These are phyloP conservation scores for Harringtonia lauricola DNA, from an alignment of 2,329 filamentous ascomycete genomes.

Conservation along the genomic window DNA sequence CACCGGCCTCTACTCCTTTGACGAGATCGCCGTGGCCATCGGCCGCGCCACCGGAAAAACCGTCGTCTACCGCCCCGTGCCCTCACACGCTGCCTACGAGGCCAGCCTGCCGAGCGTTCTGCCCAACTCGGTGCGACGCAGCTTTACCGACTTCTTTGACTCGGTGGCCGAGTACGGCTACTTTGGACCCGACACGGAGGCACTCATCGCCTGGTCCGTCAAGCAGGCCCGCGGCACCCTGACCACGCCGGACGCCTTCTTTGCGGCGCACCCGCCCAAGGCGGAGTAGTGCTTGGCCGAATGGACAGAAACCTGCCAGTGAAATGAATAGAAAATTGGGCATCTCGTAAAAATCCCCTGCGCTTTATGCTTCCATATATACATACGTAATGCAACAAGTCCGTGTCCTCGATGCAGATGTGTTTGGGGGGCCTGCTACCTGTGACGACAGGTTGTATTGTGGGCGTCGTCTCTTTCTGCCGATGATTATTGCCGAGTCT, in stretches of 20 bases:
- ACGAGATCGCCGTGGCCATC: conserved; percentile 19
- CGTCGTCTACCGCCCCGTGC: conserved; percentile 8
- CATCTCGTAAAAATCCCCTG: no score
- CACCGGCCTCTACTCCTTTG: conserved; percentile 14
- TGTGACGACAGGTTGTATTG: no score
- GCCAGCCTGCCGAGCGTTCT: conserved; percentile 7
- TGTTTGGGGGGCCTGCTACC: no score
- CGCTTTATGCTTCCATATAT: no score
- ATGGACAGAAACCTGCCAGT: no score
- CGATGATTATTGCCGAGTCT: no score
- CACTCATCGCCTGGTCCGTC: conserved; percentile 19
- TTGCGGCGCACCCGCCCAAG: conserved; percentile 15
- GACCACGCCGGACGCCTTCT: conserved; percentile 23
- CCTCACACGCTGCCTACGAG: conserved; percentile 7
- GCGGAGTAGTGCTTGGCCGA: no score
- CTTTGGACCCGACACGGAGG: conserved; percentile 20
- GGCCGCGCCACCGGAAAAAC: conserved; percentile 21
- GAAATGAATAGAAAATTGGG: no score
- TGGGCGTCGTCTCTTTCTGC: no score
- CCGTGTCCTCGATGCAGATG: no score
- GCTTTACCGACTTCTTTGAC: conserved; percentile 13
- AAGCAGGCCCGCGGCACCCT: conserved; percentile 18
- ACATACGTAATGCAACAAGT: no score
- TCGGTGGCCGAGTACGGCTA: conserved; percentile 23
- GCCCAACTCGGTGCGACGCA: no score